phyloP scores from a whole-genome alignment of 2,329 filamentous ascomycete species.

The Talaromyces funiculosus region DNA sequence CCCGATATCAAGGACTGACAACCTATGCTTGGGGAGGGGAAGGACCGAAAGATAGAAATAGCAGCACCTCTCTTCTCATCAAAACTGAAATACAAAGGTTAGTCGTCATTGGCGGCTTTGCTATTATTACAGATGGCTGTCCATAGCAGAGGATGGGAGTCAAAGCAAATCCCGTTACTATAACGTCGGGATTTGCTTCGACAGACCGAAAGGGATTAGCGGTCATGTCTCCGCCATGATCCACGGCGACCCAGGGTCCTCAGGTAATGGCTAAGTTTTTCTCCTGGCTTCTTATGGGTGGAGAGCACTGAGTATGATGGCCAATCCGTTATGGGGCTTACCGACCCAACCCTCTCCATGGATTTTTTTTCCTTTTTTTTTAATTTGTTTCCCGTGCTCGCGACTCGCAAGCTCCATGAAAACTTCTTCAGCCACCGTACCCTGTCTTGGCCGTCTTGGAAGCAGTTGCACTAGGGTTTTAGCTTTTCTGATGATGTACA shows the following conservation, averaged over 20 bases:
- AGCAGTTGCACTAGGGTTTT: background rate
- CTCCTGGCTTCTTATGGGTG: slow-evolving; percentile 1
- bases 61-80: slow-evolving; percentile 2
- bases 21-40: background rate
- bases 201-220: slow-evolving; percentile 17
- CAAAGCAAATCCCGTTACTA: slow-evolving; percentile 27
- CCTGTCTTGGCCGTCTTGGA: background rate
- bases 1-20: slow-evolving; percentile 7
- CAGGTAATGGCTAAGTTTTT: background rate
- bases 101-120: slow-evolving; percentile 17
- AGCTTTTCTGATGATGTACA: slow-evolving; percentile 3
- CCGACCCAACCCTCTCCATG: slow-evolving; percentile 1
- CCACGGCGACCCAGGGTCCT: slow-evolving; percentile 3
- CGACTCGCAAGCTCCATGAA: background rate
- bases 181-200: slow-evolving; percentile 29
- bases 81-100: slow-evolving; percentile 22
- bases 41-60: background rate
- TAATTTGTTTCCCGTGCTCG: background rate
- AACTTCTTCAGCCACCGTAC: background rate
- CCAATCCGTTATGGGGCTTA: slow-evolving; percentile 2
- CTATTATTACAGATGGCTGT: slow-evolving; percentile 16
- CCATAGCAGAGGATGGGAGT: background rate
- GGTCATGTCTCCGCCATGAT: slow-evolving; percentile 14
- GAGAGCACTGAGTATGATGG: slow-evolving; percentile 1
- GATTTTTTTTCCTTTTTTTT: too few relatives aligned